Evolutionary conservation across 371 early-diverging fungal species (phyloP), one percentile per base, ranked within the genome.

Genomic region (Ordospora colligata): DNA sequence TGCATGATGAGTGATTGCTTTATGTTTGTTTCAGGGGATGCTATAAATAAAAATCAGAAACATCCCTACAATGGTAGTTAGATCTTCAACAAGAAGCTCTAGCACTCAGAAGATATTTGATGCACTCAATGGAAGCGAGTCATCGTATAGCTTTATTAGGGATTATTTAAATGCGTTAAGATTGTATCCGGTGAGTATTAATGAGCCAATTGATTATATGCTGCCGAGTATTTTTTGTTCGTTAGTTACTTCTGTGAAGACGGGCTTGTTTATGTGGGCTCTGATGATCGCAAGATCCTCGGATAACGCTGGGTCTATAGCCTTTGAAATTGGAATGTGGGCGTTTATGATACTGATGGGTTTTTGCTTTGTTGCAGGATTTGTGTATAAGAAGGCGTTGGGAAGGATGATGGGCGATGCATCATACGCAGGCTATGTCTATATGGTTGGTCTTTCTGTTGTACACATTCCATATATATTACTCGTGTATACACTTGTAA

Each of bases 351-450:
- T 37, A 40, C 27, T 58, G 58, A 58, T 37, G 12, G n/a, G 27
- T 27, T 58, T 58, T 19, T 58, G 27, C 37, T 58, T 58, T 58
- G 58, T 27, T n/a, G 58, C 58, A 10, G 58, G 58, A 58, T 58
- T 37, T 19, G 40, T 58, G 17, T 58, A 58, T 19, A 58, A 14
- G 17, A 40, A 25, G 14, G 17, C 17, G 12, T 40, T 58, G 7
- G 37, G 37, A 25, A 58, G 40, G 19, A 27, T 43, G 21, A n/a
- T 44, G 5, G 69, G 51, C n/a, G 63, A 63, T 63, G n/a, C 69
- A 21, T 27, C 53, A 3, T 42, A 43, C 9, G 23, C 52, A 7
- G 49, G 52, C 9, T 69, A 69, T 69, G 42, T 51, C 10, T 69
- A 69, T 42, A 42, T 52, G 0, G 49, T 49, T 23, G 37, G 17